Base-by-base conservation (phyloP, 2,329 filamentous ascomycete genomes). In the Cercospora zeae-maydis region DNA sequence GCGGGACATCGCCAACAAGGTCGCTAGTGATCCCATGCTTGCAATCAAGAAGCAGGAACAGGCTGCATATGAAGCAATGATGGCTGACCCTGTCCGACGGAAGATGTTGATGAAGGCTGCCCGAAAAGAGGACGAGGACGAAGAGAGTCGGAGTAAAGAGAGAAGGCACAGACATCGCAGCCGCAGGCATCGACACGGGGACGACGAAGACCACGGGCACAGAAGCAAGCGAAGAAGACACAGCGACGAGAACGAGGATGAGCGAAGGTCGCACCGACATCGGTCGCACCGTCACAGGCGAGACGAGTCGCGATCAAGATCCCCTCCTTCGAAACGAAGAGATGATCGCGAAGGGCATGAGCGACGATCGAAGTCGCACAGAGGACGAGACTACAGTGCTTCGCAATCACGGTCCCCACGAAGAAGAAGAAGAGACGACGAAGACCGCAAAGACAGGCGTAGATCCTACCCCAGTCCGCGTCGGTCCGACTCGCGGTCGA, bases 11-110 rank as follows among this genome's bases (percentile, higher is more conserved):
- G 89, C 91, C 31, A 78, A 86, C 53, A 99, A 99, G 79, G 88
- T 98, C 52, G 84, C 92, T 67, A 90, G 96, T 68, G 95, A 99
- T 74, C 95, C 95, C 0, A 82, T 99, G 71, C 80, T 98, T 34
- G 91, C 93, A 24, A 97, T 99, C 75, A 96, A 96, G 82, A 90
- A 88, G 74, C 89, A 96, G 74, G 93, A 98, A 75, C 76, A 77
- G 59, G 76, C 75, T 8, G 75, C 75, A 27, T 74, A 75, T 39
- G 76, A 78, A 64, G 84, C 87, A 8, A 88, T 92, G 85, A 92
- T 91, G 86, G 91, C 88, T 69, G 89, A 92, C 70, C 88, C 89
- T 0, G 82, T 85, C 66, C 87, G 84, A 78, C 82, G 88, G 66
- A 81, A 84, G 63, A 86, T 90, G 72, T 75, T 96, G 33, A 81